phyloP scores from a whole-genome alignment of 257 asterid species.

The Solanum arcanum region DNA sequence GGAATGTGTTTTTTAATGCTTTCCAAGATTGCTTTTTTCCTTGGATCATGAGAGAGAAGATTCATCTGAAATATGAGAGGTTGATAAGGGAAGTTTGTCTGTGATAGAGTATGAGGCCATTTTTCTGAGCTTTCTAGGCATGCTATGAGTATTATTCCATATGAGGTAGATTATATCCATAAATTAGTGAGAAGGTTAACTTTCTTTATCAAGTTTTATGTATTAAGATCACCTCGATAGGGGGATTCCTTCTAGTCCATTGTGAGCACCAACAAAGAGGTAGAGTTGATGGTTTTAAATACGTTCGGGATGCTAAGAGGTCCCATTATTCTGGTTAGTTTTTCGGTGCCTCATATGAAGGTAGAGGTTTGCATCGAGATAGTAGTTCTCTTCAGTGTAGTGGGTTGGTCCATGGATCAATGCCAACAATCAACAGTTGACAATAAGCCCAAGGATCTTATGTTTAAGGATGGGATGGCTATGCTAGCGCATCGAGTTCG shows the following conservation, averaged over 20 bases:
- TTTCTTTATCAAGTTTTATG: no score
- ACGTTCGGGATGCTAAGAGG: neutral
- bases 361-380: neutral
- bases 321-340: neutral
- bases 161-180: neutral
- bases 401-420: neutral
- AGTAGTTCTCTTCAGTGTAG: no score
- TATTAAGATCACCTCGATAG: no score
- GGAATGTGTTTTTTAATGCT: neutral
- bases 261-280: neutral
- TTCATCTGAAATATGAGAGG: neutral
- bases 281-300: neutral
- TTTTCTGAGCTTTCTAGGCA: neutral
- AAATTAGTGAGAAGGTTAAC: neutral
- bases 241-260: neutral
- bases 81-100: neutral
- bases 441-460: neutral
- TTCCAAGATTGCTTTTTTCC: neutral
- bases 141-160: neutral
- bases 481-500: neutral
- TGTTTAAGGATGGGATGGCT: neutral
- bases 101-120: neutral
- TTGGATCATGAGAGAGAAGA: neutral
- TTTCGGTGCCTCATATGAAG: neutral
- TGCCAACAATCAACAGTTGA: neutral